Evolutionary conservation across 768 basidiomycete species (phyloP).

Genomic region (Suillus subluteus): DNA sequence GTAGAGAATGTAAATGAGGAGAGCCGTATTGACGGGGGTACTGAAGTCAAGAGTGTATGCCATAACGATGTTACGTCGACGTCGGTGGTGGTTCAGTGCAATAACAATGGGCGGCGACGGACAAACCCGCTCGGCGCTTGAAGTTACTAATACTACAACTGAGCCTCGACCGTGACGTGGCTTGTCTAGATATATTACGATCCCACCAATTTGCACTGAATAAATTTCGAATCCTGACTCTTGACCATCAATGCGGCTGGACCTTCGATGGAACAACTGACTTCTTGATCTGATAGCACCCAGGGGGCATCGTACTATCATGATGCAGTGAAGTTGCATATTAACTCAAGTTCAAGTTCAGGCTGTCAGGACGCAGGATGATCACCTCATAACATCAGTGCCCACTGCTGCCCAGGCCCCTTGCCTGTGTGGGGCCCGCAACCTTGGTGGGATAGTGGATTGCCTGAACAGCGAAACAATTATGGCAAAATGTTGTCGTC

Average conservation of each 20-base stretch:
- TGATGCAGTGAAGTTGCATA: neutral
- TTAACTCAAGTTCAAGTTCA: neutral
- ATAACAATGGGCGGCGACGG: neutral
- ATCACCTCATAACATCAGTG: neutral
- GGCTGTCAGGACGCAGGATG: neutral
- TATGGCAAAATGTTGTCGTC: slow-evolving; percentile 38
- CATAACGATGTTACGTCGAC: slow-evolving; percentile 21
- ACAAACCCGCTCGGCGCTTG: slow-evolving; percentile 1
- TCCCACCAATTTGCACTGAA: neutral
- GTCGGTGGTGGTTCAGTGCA: neutral
- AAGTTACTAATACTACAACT: neutral
- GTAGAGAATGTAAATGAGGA: slow-evolving; percentile 80
- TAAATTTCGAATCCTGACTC: neutral
- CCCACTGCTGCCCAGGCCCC: neutral
- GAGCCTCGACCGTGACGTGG: neutral
- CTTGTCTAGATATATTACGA: neutral
- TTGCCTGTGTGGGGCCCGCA: slow-evolving; percentile 13
- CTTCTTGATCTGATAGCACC: neutral
- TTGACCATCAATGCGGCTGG: neutral
- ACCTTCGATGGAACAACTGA: neutral
- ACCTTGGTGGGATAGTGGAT: slow-evolving; percentile 31
- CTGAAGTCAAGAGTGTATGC: slow-evolving; percentile 52
- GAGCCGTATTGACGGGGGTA: slow-evolving; percentile 79
- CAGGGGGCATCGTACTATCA: neutral
- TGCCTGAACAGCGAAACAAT: slow-evolving; percentile 40